Percentiles rank a stretch among this genome's conserved stretches.
Evolutionary conservation across 192 early-diverging fungal genomes (phyloP).

Genomic region (Coemansia sp.): DNA sequence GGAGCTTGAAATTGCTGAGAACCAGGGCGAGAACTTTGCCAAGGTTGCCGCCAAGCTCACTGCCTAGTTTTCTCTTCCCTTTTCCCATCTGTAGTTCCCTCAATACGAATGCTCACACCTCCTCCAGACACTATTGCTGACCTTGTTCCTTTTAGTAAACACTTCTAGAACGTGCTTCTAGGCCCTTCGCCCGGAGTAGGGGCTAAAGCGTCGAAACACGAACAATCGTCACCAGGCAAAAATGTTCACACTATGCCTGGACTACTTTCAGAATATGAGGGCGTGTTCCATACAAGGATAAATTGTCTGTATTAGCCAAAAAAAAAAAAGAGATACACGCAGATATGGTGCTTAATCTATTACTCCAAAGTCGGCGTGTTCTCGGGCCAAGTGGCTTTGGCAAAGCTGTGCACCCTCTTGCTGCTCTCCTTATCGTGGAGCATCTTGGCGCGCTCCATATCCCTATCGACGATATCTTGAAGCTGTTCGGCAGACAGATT

Average conservation of each 20-base stretch:
- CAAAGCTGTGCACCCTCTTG: conserved; percentile 31
- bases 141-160: neutral
- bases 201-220: neutral
- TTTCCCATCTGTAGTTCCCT: neutral
- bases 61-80: conserved; percentile 11
- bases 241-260: neutral
- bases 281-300: neutral
- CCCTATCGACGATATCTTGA: conserved; percentile 41
- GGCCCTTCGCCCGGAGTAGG: neutral
- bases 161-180: neutral
- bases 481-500: conserved; percentile 32
- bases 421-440: conserved; percentile 17
- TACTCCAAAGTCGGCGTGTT: conserved; percentile 37
- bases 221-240: neutral
- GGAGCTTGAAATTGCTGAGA: conserved; percentile 62
- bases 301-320: neutral
- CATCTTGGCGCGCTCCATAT: conserved; percentile 24
- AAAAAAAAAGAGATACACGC: neutral
- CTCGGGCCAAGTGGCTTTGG: conserved; percentile 45
- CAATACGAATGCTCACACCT: neutral
- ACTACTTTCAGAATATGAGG: neutral
- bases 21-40: conserved; percentile 63
- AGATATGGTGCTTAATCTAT: neutral
- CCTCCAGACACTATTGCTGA: neutral
- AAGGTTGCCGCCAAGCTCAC: conserved; percentile 52